These are phyloP conservation scores for Colletotrichum brevisporum DNA, from an alignment of 2,329 filamentous ascomycete genomes.

Conservation along the genomic window DNA sequence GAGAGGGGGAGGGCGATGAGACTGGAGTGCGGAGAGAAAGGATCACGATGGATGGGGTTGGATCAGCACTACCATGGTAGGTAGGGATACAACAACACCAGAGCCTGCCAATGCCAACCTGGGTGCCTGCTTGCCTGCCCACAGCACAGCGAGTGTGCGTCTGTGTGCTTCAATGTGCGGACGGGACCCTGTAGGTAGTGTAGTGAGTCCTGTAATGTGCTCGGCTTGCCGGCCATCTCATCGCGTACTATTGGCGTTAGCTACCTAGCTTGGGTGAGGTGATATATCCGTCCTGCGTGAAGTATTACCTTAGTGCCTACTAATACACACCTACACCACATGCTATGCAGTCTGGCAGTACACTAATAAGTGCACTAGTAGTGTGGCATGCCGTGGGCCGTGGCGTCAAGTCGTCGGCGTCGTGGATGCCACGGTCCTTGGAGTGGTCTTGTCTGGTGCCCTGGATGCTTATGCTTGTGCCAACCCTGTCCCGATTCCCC, in stretches of 20 bases:
- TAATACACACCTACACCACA: too few relatives aligned
- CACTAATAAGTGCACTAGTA: too few relatives aligned
- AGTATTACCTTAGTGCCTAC: too few relatives aligned
- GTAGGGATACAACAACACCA: slow-evolving; percentile 4
- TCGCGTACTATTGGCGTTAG: too few relatives aligned
- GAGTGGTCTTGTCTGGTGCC: slow-evolving; percentile 6
- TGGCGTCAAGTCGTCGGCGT: background rate
- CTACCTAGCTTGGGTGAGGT: too few relatives aligned
- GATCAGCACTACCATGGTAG: slow-evolving; percentile 13
- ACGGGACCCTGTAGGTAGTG: background rate
- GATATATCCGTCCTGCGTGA: too few relatives aligned
- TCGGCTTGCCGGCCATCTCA: too few relatives aligned
- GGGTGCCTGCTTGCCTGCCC: too few relatives aligned
- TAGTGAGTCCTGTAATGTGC: too few relatives aligned
- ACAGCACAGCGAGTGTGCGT: slow-evolving; percentile 8
- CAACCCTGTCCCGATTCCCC: slow-evolving; percentile 19
- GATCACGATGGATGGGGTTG: slow-evolving; percentile 31
- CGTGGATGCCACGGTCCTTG: background rate
- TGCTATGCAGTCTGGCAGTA: too few relatives aligned
- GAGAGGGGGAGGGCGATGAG: background rate
- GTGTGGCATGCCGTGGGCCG: background rate
- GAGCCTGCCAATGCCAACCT: slow-evolving; percentile 4
- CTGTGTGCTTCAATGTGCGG: background rate
- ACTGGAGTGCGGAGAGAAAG: slow-evolving; percentile 1
- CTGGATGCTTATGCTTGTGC: slow-evolving; percentile 24